phyloP scores from a whole-genome alignment of 179 eudicot genomes.

The Sideroxylon spinosum region DNA sequence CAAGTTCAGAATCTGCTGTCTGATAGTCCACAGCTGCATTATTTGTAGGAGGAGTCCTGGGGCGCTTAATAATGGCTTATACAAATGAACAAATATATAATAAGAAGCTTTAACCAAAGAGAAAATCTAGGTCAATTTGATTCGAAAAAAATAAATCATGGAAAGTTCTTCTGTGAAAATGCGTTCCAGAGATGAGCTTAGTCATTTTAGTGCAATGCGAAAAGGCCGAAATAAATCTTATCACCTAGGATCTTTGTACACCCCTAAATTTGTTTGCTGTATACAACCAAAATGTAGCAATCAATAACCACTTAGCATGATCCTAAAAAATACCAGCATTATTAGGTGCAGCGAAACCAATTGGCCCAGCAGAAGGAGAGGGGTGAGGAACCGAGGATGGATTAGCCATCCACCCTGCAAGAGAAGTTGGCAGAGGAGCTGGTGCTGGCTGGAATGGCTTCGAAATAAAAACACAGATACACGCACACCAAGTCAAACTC shows the following conservation, averaged over 20 bases:
- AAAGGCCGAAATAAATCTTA: background rate
- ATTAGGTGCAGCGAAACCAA: slow-evolving; percentile 59
- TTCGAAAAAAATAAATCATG: background rate
- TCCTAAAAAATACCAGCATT: slow-evolving; percentile 44
- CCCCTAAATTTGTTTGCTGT: background rate
- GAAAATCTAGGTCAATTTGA: background rate
- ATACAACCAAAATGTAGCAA: slow-evolving; percentile 1
- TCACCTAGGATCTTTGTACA: background rate
- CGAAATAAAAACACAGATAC: slow-evolving; percentile 9
- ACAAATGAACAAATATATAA: slow-evolving; percentile 9
- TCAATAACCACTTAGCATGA: background rate
- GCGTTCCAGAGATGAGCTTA: background rate
- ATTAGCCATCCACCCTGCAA: slow-evolving; percentile 83
- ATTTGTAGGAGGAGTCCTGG: slow-evolving; percentile 67
- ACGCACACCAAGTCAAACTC: slow-evolving; percentile 18
- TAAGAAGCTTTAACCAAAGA: background rate
- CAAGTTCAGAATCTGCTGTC: slow-evolving; percentile 81
- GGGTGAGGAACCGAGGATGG: slow-evolving; percentile 70
- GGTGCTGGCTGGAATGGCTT: slow-evolving; percentile 72
- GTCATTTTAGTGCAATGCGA: background rate
- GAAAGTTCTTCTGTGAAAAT: background rate
- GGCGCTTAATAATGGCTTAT: slow-evolving; percentile 61
- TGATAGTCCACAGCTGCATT: slow-evolving; percentile 73
- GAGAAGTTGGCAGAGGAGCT: slow-evolving; percentile 50
- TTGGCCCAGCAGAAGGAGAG: slow-evolving; percentile 67